These are phyloP conservation scores for Wolfiporia cocos DNA, from an alignment of 1,284 basidiomycete genomes.

Conservation along the genomic window DNA sequence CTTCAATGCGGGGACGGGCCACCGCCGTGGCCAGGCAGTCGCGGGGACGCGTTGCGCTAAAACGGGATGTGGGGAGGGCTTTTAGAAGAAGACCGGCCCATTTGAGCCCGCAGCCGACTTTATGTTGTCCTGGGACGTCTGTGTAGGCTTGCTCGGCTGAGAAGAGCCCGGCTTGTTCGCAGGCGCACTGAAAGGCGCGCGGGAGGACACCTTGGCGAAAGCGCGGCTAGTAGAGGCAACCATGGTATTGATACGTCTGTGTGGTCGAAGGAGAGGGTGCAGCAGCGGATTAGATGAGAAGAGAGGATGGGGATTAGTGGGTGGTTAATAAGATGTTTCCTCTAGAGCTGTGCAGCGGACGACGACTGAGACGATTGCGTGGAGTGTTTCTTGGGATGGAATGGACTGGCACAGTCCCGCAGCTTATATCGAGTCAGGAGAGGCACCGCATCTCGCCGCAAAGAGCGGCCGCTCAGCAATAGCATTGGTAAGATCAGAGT, in stretches of 20 bases:
- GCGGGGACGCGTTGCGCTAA: too few relatives aligned
- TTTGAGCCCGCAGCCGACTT: constrained; percentile 17
- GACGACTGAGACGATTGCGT: background rate
- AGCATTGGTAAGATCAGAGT: constrained; percentile 3
- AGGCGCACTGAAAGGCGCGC: background rate
- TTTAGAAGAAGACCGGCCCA: constrained; percentile 23
- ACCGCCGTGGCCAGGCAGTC: too few relatives aligned
- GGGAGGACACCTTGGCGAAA: constrained; percentile 2
- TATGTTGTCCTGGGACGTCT: constrained; percentile 17
- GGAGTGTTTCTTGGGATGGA: background rate
- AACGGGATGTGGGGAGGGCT: too few relatives aligned
- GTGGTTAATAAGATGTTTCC: background rate
- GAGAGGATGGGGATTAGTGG: background rate
- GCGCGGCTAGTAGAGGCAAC: constrained; percentile 11
- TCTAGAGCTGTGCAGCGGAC: background rate
- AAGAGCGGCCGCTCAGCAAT: background rate
- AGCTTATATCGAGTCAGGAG: constrained; percentile 2
- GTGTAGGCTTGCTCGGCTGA: constrained; percentile 14
- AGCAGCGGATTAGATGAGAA: background rate
- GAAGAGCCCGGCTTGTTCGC: constrained; percentile 6
- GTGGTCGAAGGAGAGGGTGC: background rate
- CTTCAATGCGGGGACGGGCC: too few relatives aligned
- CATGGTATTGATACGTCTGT: background rate
- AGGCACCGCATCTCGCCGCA: constrained; percentile 4
- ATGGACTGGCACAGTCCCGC: background rate